Evolutionary conservation across 2,329 filamentous ascomycete genomes (phyloP), one percentile per base, ranked within the genome.

Genomic region (Fusarium xyrophilum): DNA sequence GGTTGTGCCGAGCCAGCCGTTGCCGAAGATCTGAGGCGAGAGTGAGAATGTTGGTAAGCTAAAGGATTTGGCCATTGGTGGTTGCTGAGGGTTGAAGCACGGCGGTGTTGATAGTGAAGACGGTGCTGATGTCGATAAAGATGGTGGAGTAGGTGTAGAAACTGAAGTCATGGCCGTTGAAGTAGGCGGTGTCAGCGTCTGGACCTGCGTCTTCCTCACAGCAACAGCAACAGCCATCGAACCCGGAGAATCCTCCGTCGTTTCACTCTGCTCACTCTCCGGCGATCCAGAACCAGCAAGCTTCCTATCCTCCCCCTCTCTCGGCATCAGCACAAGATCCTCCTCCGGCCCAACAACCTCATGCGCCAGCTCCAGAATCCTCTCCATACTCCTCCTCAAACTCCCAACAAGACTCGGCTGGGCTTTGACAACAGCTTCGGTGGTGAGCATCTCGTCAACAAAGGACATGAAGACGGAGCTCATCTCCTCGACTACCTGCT

Each of bases 401-500:
- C 68, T 70, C 1, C 63, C 56, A 3, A 74, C 69, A 0, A 75
- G 59, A 7, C 30, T 56, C 0, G 70, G 69, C 42, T 75, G 68
- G 12, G 62, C 42, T 35, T 13, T 69, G 14, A 74, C 63, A 19
- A 73, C 56, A 6, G 60, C 69, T n/a, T 73, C 69, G 7, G 65
- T 71, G n/a, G 63, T 70, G 39, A 75, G 72, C 59, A 75, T 64
- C 53, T 75, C 74, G 52, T 75, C 73, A 6, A 74, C 73, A 13
- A 75, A 74, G 2, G 60, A 60, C 65, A 74, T 72, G 51, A 75
- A 74, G 35, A 75, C 54, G 28, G 68, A 70, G 61, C 74, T 74
- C 74, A 76, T 75, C 54, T 76, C 74, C 52, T 76, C 74, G 8
- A 76, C 65, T 0, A 75, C 67, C 13, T 73, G 71, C 35, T 76